Percentiles rank a stretch among this genome's conserved stretches.
Evolutionary conservation across 345 rosid species (phyloP).

Genomic region (Syzygium aqueum): DNA sequence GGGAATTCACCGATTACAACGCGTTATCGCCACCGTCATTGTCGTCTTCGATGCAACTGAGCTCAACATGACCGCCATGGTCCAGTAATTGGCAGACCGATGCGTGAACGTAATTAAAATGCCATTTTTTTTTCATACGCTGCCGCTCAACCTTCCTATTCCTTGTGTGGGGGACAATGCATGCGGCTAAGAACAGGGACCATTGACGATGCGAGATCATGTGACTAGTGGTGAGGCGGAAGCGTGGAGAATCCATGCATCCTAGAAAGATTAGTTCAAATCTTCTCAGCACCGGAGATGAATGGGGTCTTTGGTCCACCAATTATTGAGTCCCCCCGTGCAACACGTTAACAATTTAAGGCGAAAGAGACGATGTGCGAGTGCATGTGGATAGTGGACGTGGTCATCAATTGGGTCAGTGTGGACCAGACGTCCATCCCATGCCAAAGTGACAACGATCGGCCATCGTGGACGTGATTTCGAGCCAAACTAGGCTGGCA

Average conservation of each 20-base stretch:
- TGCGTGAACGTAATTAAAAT: neutral
- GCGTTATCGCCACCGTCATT: neutral
- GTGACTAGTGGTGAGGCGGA: neutral
- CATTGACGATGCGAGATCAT: neutral
- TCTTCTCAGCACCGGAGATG: neutral
- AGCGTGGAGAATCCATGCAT: neutral
- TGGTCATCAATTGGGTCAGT: neutral
- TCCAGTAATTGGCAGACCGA: neutral
- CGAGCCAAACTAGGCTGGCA: neutral
- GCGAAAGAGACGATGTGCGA: neutral
- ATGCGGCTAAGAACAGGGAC: neutral
- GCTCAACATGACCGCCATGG: neutral
- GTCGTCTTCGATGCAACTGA: neutral
- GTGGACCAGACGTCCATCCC: neutral
- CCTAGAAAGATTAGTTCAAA: neutral
- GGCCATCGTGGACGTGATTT: neutral
- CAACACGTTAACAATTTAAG: neutral
- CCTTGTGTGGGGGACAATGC: neutral
- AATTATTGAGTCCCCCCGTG: neutral
- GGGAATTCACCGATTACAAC: neutral
- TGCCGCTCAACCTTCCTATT: neutral
- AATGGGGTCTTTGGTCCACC: neutral
- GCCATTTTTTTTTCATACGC: accelerated
- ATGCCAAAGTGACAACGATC: neutral
- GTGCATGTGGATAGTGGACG: neutral